phyloP scores from a whole-genome alignment of 495 filamentous ascomycete genomes.

The Cercophora samala region DNA sequence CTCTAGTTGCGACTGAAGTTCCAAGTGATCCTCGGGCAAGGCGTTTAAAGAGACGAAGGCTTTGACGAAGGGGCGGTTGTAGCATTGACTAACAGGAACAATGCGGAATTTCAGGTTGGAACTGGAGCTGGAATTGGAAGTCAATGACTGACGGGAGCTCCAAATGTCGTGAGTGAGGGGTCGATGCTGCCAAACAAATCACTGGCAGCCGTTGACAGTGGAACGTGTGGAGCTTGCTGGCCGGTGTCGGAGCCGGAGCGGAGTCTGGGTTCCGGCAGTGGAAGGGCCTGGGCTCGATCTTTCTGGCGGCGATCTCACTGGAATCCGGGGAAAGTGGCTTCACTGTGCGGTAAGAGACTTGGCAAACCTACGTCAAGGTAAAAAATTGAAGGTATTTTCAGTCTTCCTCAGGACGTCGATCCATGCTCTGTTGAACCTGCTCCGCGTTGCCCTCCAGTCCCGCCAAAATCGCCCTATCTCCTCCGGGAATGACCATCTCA shows the following conservation, averaged over 20 bases:
- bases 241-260: neutral
- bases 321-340: neutral
- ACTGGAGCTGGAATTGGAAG: neutral
- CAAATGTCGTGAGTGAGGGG: neutral
- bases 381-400: no score
- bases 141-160: neutral
- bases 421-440: conserved; percentile 5
- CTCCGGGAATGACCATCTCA: conserved; percentile 48
- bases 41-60: neutral
- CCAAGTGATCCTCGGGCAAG: neutral
- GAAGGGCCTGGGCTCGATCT: neutral
- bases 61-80: neutral
- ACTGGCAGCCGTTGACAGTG: neutral
- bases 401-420: neutral
- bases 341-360: no score
- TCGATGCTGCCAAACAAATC: neutral
- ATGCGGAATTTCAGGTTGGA: no score
- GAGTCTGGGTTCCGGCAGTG: neutral
- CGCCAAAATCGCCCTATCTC: conserved; percentile 17
- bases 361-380: no score
- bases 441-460: conserved; percentile 21
- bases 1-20: neutral
- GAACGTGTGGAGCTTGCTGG: neutral
- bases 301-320: neutral
- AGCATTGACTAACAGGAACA: neutral